These are phyloP conservation scores for Ambrosia trifida DNA, from an alignment of 129 eudicot genomes.

Conservation along the genomic window DNA sequence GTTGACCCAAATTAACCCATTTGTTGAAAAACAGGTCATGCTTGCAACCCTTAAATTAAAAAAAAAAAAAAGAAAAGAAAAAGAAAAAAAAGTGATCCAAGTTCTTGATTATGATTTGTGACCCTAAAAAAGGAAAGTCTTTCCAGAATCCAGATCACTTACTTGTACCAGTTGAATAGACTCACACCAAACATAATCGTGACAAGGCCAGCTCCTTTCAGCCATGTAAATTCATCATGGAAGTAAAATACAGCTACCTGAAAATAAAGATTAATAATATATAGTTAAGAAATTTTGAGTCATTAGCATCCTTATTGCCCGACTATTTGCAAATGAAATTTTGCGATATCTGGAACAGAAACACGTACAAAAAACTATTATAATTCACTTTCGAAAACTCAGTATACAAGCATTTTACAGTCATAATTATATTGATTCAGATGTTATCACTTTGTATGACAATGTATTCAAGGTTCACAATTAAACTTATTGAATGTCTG, in stretches of 20 bases:
- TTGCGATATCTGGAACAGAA: neutral
- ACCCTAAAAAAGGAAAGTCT: neutral
- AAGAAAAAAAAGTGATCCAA: neutral
- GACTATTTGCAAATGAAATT: neutral
- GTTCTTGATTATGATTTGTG: neutral
- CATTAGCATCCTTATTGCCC: constrained; percentile 3
- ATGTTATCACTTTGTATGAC: neutral
- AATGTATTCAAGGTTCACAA: neutral
- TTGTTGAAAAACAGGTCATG: too few relatives aligned
- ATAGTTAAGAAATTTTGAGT: neutral
- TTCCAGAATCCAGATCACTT: constrained; percentile 42
- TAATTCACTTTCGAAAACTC: neutral
- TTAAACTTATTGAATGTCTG: neutral
- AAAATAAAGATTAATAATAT: constrained; percentile 21
- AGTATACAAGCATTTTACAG: neutral
- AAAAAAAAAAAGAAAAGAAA: too few relatives aligned
- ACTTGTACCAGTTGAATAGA: constrained; percentile 97
- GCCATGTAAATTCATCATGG: constrained; percentile 90
- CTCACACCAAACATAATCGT: constrained; percentile 88
- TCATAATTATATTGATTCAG: neutral
- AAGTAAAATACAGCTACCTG: constrained; percentile 98
- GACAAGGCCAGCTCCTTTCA: constrained; percentile 82
- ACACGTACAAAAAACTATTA: neutral
- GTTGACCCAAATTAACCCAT: too few relatives aligned
- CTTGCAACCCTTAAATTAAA: too few relatives aligned